Base-by-base conservation (phyloP, 352 stramenopile genomes). In the Aphanomyces euteiches region DNA sequence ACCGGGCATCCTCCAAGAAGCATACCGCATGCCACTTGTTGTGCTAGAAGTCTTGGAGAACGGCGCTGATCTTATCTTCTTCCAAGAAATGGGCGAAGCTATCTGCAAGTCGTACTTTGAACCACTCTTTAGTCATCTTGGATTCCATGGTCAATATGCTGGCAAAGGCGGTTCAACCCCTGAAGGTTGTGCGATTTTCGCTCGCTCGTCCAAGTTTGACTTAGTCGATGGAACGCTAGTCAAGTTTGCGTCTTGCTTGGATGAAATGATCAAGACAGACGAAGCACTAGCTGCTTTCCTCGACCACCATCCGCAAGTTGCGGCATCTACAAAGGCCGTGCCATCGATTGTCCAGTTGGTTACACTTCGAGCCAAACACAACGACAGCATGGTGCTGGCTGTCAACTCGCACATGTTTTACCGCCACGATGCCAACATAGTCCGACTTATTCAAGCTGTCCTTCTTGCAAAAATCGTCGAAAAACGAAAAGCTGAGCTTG, bases 341-440 rank as follows among this genome's bases (percentile, higher is more conserved):
- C 85, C 85, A 28, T 92, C 85, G 1, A 74, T 92, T 47, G 85
- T 79, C 19, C 85, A 92, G 58, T 28, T 92, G 13, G 6, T 88
- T 1, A 59, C 84, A 6, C 75, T 92, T 5, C 75, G 77, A 38
- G 12, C 64, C 1, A 63, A 81, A 19, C 68, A 70, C 3, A 13
- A 58, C 1, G 65, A 70, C 19, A 75, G 47, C 21, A 56, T 89
- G 19, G 41, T 92, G 15, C 15, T 69, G 61, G 57, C 90, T n/a
- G 80, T 76, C 0, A 92, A 92, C 53, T 90, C 85, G 10, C 85
- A 92, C 56, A 67, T 92, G 6, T 92, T 87, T 59, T 92, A 90
- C 66, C 83, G 85, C 2, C 78, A 87, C 72, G 85, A 90, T 60
- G 76, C 82, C 10, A 76, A 92, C 63, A 74, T 90, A 73, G 82